Base-by-base conservation (phyloP, 306 rosid species). In the Casuarina cunninghamiana region DNA sequence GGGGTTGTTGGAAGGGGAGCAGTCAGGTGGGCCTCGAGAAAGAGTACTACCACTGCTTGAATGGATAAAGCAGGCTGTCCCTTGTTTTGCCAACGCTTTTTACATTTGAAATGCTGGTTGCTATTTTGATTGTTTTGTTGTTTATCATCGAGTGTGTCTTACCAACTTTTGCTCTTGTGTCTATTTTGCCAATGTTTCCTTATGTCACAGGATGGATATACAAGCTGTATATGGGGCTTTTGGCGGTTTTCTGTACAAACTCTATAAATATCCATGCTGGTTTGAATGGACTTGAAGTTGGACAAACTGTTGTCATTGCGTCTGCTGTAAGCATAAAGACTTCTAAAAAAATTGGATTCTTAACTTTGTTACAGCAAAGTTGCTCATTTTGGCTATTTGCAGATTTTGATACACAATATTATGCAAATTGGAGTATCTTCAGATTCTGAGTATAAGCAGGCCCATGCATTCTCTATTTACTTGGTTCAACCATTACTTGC, bases 161-260 rank as follows among this genome's bases (percentile, higher is more conserved):
- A 21, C 26, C 26, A 21, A 21, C 26, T 21, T 21, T 21, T 21
- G 26, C 55, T 9, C 46, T 55, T 42, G 32, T 32, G 54, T 72
- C n/a, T 77, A 26, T 74, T 49, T 70, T 39, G 42, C 19, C 42
- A 10, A 73, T 19, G 5, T 48, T 19, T 73, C 55, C 51, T 13
- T 4, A 72, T 76, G 77, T 65, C 75, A 65, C 87, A 95, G 99
- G 99, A 75, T 89, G 97, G 93, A 81, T 95, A 10, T 95, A 95
- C 77, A 95, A 95, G 88, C 82, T 93, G 62, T 95, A 95, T 78
- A 93, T 95, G 99, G 93, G 97, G 50, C 95, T 95, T 74, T 79
- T 95, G 90, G 97, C 97, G 4, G 93, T 95, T 83, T 95, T 95
- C 79, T 95, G 99, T 85, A 95, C 99, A 81, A 95, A 95, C 84